Conservation (phyloP, 2,329 filamentous ascomycete species). For the Claviceps monticola region DNA sequence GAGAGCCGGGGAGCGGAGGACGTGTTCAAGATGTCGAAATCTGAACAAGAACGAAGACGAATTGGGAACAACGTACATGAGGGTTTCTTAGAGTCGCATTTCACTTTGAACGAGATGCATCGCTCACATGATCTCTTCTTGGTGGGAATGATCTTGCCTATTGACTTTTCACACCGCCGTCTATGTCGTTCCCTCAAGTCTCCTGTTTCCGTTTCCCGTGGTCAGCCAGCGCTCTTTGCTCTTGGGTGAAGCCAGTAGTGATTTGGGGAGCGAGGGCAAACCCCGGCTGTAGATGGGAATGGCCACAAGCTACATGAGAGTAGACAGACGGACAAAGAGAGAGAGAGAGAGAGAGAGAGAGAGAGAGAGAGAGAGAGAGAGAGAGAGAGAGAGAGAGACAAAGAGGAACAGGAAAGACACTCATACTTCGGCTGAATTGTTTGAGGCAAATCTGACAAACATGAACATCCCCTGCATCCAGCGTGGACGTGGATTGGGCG, state of each 20-base stretch:
- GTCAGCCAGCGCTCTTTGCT: neutral
- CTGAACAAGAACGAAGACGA: neutral
- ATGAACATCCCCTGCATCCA: constrained; percentile 4
- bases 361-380: neutral
- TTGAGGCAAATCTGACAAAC: constrained; percentile 7
- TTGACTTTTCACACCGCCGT: constrained; percentile 6
- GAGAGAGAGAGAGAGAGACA: neutral
- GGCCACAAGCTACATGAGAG: too few relatives aligned
- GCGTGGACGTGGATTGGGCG: constrained; percentile 2
- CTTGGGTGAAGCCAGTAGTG: neutral
- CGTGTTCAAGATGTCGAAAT: too few relatives aligned
- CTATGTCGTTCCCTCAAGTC: constrained; percentile 6
- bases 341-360: neutral
- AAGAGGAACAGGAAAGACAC: neutral
- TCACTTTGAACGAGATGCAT: constrained; percentile 8
- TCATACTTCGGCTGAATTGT: constrained; percentile 6
- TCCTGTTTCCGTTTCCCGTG: neutral
- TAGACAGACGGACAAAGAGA: neutral
- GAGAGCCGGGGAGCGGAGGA: neutral
- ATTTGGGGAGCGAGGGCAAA: neutral
- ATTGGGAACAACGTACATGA: constrained; percentile 1
- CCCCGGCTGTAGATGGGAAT: neutral
- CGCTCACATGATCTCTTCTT: constrained; percentile 8
- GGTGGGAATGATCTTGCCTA: constrained; percentile 7
- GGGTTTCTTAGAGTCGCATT: constrained; percentile 6